Conservation (phyloP, 2,329 filamentous ascomycete species). For the Fusarium bulbicola region DNA sequence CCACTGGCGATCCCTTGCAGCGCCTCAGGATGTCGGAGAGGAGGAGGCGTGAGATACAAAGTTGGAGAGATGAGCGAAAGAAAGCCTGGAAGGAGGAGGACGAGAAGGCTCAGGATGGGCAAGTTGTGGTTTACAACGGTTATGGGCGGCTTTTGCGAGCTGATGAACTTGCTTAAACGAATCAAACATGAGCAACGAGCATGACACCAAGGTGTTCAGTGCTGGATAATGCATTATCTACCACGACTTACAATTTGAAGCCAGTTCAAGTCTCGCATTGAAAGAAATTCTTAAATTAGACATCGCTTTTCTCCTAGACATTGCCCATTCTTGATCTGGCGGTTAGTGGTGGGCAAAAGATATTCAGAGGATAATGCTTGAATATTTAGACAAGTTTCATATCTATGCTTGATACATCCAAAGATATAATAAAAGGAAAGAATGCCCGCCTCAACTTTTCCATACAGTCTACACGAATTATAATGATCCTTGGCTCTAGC, state of each 20-base stretch:
- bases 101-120: neutral
- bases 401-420: too few relatives aligned
- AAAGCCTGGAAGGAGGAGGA: neutral
- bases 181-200: neutral
- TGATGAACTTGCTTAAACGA: neutral
- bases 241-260: rapidly evolving
- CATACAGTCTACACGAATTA: neutral
- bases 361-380: rapidly evolving
- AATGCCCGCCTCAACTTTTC: neutral
- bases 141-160: rapidly evolving
- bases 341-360: neutral
- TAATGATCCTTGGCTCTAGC: rapidly evolving
- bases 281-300: neutral
- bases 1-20: neutral
- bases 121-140: neutral
- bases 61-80: neutral
- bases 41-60: neutral
- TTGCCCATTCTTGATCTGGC: too few relatives aligned
- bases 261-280: rapidly evolving
- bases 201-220: neutral
- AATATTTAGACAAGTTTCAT: too few relatives aligned
- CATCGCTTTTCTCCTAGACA: neutral
- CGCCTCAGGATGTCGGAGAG: rapidly evolving
- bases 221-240: too few relatives aligned
- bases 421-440: neutral